Evolutionary conservation across 192 early-diverging fungal species (phyloP), one percentile per base, ranked within the genome.

Genomic region (Dissophora globulifera): DNA sequence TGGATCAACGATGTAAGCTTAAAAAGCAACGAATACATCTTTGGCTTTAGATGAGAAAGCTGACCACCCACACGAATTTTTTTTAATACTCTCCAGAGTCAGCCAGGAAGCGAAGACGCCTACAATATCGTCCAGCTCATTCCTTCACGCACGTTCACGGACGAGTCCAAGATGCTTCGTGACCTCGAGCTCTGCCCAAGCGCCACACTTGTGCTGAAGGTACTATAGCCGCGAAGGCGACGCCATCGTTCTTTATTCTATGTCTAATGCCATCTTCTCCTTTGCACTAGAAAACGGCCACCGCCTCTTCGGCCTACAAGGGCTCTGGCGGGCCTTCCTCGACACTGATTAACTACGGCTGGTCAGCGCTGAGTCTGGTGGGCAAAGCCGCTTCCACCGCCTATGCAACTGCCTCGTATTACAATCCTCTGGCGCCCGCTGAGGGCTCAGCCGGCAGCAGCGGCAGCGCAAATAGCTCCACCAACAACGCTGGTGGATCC

Each of bases 151-250:
- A 76, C 72, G 19, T 76, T 76, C n/a, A 61, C 64, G 3, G 72
- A 76, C n/a, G 72, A 76, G 13, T 61, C 72, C 35, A 76, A 67
- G 47, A 67, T 76, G 72, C 58, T 76, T 41, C 62, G 72, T 7
- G 72, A 76, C 25, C 47, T 76, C 13, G 72, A 76, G n/a, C 52
- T 76, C 1, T 76, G 72, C 25, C 72, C 72, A 8, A 76, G 72
- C 27, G 72, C 72, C 6, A 76, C 72, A 11, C 72, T 76, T 12
- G 64, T 76, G 0, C 41, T 76, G 35, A 76, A 67, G 72, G 72
- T 76, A 42, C 12, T 12, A 17, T 4, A 35, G 40, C 2, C n/a
- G 0, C 2, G 35, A 29, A 56, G 38, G 30, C 13, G 8, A 12
- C 4, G 35, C 12, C 15, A 40, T 25, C 46, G 25, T 35, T 35